A percentile compares a stretch with the other conserved stretches of the same genome.
phyloP scores from a whole-genome alignment of 2,329 filamentous ascomycete species.

The Colletotrichum sp. region DNA sequence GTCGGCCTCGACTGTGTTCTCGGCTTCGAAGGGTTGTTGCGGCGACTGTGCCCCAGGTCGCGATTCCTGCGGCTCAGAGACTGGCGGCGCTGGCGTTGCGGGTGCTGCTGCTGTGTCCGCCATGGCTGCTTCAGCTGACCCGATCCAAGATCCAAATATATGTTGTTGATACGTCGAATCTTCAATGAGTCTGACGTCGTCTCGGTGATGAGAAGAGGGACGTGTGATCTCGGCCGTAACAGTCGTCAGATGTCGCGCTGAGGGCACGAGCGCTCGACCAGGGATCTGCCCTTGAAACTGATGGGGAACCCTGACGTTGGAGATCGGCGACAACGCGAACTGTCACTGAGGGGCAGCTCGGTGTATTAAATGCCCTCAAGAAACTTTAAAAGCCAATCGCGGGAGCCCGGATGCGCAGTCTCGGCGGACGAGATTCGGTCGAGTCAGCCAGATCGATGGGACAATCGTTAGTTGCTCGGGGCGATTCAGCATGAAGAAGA shows the following conservation, averaged over 20 bases:
- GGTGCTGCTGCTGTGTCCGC: not conserved
- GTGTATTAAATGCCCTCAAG: not conserved
- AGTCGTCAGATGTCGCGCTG: not conserved
- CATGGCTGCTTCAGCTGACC: not conserved
- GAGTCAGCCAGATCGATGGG: not conserved
- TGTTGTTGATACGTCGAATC: not conserved
- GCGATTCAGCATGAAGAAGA: not conserved
- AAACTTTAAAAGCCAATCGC: not conserved
- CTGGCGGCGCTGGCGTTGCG: not conserved
- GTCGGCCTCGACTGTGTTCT: slow-evolving; percentile 10
- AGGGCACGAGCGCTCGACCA: not conserved
- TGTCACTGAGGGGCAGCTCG: not conserved
- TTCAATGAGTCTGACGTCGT: not conserved
- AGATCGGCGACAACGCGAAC: not conserved
- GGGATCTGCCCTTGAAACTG: not conserved
- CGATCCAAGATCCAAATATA: accelerated
- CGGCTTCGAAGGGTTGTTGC: not conserved
- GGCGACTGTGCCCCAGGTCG: not conserved
- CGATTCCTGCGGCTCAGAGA: not conserved
- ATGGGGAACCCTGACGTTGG: not conserved
- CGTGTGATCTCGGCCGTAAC: not conserved
- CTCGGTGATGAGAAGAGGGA: not conserved
- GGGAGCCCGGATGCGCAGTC: not conserved
- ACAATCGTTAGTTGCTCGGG: not conserved
- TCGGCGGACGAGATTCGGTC: not conserved